Evolutionary conservation across 129 eudicot species (phyloP).

Genomic region (Arctium lappa): DNA sequence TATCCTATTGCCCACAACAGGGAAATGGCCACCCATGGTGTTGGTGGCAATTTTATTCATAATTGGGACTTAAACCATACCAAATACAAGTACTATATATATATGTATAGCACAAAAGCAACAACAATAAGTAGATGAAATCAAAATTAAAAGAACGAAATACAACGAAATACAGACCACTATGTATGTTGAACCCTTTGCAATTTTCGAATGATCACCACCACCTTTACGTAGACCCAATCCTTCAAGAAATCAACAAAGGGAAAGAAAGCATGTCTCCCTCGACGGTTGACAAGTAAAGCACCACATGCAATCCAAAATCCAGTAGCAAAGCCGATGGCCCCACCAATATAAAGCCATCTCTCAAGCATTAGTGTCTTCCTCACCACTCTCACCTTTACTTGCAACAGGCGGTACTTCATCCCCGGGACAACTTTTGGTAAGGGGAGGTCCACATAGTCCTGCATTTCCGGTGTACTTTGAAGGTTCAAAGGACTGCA

Average conservation of each 20-base stretch:
- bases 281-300: background rate
- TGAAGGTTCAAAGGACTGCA: slow-evolving; percentile 7
- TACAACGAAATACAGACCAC: too few species aligned
- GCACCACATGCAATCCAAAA: background rate
- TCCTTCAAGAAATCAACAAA: background rate
- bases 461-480: background rate
- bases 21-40: too few species aligned
- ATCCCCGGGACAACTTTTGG: slow-evolving; percentile 13
- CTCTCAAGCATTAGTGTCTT: background rate
- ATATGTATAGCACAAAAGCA: too few species aligned
- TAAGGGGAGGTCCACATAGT: slow-evolving; percentile 11
- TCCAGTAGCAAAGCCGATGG: background rate
- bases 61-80: too few species aligned
- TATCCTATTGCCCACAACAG: too few species aligned
- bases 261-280: background rate
- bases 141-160: too few species aligned
- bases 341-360: slow-evolving; percentile 9
- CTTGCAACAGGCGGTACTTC: background rate
- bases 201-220: too few species aligned
- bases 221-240: too few species aligned
- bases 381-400: background rate
- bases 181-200: too few species aligned
- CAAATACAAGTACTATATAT: too few species aligned
- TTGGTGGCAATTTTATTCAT: too few species aligned
- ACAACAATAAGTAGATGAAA: too few species aligned